Evolutionary conservation across 371 early-diverging fungal species (phyloP), one percentile per base, ranked within the genome.

Genomic region (Mucor circinelloides): DNA sequence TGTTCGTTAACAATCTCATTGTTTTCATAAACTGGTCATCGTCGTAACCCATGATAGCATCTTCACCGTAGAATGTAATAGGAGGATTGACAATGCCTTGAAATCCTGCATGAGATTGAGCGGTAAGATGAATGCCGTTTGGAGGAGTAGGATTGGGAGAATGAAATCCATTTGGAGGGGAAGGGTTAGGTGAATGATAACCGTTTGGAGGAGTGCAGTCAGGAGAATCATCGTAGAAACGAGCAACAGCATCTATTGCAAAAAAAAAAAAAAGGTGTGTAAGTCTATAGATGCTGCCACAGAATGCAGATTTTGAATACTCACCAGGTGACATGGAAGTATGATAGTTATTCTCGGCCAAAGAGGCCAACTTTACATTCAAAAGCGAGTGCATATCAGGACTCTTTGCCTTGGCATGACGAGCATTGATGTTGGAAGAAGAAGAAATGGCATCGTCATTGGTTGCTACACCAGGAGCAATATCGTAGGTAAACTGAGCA

Each of bases 401-500:
- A 36, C 67, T 66, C n/a, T 64, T 21, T 21, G 54, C 34, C 25
- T 44, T 44, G 31, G 46, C n/a, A 23, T n/a, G 50, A 19, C 19
- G 50, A 8, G 19, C 23, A 50, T 23, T 23, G 44, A 46, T 25
- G 19, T 40, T 23, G 19, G 27, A 46, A 28, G 17, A 13, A 21
- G 21, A n/a, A 23, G 50, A 30, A 12, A 38, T 62, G 34, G 73
- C 71, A 28, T 76, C 58, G 21, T 81, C 81, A 61, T 73, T 71
- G 60, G 80, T 63, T 23, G 83, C 81, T 21, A 75, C 69, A n/a
- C 83, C 82, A 9, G 83, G 80, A 6, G 79, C 73, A 48, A 77
- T 74, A 59, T 83, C 82, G 60, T 77, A 84, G 2, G 83, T 80
- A 70, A 86, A 88, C 64, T 87, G 86, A 25, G 85, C 83, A 58